Evolutionary conservation across 2,329 filamentous ascomycete species (phyloP), one percentile per base, ranked within the genome.

Genomic region (Claviceps paspali): DNA sequence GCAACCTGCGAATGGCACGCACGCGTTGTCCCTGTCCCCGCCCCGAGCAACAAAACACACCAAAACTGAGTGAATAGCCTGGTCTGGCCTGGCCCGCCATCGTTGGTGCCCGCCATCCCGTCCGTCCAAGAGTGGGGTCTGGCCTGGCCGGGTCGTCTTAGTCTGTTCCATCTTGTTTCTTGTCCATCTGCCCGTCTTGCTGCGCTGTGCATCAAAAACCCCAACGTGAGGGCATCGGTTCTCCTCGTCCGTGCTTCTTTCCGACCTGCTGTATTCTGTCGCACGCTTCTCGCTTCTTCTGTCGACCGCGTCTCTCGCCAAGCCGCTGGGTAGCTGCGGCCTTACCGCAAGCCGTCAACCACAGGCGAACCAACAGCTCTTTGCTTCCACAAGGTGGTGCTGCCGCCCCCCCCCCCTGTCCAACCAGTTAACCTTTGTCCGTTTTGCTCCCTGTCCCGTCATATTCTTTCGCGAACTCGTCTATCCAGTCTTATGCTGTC

Each of bases 41-140:
- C n/a, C n/a, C n/a, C n/a, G n/a, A n/a, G n/a, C n/a, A n/a, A n/a
- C n/a, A n/a, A n/a, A n/a, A 26, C 24, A 26, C 10, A 5, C 24
- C 24, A 26, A 12, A 10, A 26, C 24, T 12, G 6, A 26, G 24
- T 26, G 9, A 6, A 6, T 26, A 10, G n/a, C n/a, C 24, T 10
- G 11, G 9, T 12, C 24, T 26, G 24, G 24, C 24, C 24, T 26
- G 24, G 24, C 24, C 24, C 21, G 21, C 21, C 21, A 8, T 22
- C 21, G 21, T 22, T 22, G 21, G 21, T 22, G 39, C 38, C 45
- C 38, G 43, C 40, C 43, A 41, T 45, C 41, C 40, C 43, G 41
- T 40, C 40, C 43, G 41, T 41, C 45, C 41, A 27, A 22, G 38
- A 30, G 43, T 44, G 45, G 45, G 40, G 41, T 37, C 39, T 27